These are phyloP conservation scores for Chlorella sp. DNA, from an alignment of 139 green algal species.

Conservation along the genomic window DNA sequence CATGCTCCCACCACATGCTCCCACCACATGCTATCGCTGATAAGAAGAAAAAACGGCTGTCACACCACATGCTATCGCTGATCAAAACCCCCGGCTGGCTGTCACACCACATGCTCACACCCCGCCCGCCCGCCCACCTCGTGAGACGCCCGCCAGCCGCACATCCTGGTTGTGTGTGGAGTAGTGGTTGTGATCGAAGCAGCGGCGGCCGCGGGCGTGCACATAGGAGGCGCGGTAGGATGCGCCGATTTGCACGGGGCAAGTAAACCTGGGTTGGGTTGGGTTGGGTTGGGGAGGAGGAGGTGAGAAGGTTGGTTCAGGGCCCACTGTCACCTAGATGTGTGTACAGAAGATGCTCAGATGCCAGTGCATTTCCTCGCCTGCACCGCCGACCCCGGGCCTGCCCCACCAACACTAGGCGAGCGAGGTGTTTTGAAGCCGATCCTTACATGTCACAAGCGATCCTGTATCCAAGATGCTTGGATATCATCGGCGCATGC, in stretches of 20 bases:
- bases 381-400: no score
- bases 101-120: neutral
- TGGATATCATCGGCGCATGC: no score
- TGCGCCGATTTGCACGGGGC: conserved; percentile 46
- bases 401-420: no score
- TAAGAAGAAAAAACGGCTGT: no score
- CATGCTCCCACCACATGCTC: no score
- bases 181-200: conserved; percentile 56
- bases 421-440: no score
- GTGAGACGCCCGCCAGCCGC: neutral
- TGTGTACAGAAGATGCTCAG: neutral
- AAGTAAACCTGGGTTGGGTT: conserved; percentile 34
- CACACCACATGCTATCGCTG: no score
- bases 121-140: neutral
- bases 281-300: neutral
- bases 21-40: no score
- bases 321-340: neutral
- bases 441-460: no score
- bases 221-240: conserved; percentile 40
- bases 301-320: neutral
- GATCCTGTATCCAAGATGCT: no score
- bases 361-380: no score
- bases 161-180: neutral
- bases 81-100: no score
- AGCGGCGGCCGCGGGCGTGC: conserved; percentile 31